Conservation (phyloP, 495 filamentous ascomycete genomes). For the Hypoxylon trugodes region DNA sequence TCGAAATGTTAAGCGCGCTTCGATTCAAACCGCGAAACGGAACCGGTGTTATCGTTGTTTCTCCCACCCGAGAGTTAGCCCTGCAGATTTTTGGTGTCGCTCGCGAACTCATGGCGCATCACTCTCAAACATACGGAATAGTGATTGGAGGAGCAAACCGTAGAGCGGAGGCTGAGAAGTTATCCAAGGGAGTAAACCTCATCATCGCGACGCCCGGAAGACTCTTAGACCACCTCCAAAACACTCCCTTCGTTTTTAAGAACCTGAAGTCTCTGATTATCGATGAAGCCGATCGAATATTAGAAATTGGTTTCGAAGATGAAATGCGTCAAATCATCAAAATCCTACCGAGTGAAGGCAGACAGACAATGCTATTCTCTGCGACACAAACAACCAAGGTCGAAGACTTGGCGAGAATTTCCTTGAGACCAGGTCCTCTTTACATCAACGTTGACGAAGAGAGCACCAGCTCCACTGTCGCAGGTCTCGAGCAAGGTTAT, state of each 20-base stretch:
- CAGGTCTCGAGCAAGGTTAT: slow-evolving; percentile 93
- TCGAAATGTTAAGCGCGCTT: slow-evolving; percentile 92
- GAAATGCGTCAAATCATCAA: slow-evolving; percentile 98
- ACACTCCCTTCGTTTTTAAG: slow-evolving; percentile 93
- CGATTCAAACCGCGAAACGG: slow-evolving; percentile 83
- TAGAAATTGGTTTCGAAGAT: slow-evolving; percentile 98
- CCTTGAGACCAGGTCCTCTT: slow-evolving; percentile 86
- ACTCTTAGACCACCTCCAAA: slow-evolving; percentile 92
- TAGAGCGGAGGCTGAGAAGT: slow-evolving; percentile 90
- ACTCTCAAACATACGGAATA: slow-evolving; percentile 92
- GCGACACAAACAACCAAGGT: slow-evolving; percentile 99
- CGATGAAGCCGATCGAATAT: slow-evolving; percentile 91
- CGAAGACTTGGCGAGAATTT: slow-evolving; percentile 94
- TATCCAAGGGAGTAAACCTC: slow-evolving; percentile 92
- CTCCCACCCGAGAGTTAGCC: slow-evolving; percentile 88
- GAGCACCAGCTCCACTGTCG: slow-evolving; percentile 85
- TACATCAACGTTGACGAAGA: slow-evolving; percentile 66
- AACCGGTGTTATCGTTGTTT: slow-evolving; percentile 87
- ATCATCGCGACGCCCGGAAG: slow-evolving; percentile 93
- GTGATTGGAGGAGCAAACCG: slow-evolving; percentile 96
- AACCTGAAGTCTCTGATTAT: slow-evolving; percentile 89
- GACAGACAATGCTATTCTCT: slow-evolving; percentile 97
- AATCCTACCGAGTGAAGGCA: slow-evolving; percentile 85
- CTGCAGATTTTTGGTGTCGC: slow-evolving; percentile 97
- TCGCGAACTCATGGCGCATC: slow-evolving; percentile 80